These are phyloP conservation scores for Lenzites betulinus DNA, from an alignment of 768 basidiomycete genomes.

Conservation along the genomic window DNA sequence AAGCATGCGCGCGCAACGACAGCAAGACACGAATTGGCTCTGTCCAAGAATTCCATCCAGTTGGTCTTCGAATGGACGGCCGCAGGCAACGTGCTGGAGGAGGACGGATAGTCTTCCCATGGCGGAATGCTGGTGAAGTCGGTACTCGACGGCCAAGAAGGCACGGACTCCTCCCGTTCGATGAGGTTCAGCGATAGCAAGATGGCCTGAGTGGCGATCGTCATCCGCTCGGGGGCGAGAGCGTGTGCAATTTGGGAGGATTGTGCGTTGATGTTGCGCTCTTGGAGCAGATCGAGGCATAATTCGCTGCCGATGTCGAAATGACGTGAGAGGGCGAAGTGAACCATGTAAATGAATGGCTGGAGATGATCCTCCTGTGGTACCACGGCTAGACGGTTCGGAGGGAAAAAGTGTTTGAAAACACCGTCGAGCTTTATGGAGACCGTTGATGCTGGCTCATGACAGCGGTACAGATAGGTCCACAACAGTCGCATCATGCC, in stretches of 20 bases:
- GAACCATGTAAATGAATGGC: slow-evolving; percentile 73
- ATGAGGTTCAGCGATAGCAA: slow-evolving; percentile 69
- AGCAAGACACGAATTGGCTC: slow-evolving; percentile 57
- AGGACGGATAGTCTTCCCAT: slow-evolving; percentile 69
- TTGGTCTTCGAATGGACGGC: slow-evolving; percentile 60
- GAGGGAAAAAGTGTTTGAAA: slow-evolving; percentile 78
- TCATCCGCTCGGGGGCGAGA: slow-evolving; percentile 70
- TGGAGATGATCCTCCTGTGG: slow-evolving; percentile 78
- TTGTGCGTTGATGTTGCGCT: slow-evolving; percentile 50
- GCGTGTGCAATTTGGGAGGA: slow-evolving; percentile 42
- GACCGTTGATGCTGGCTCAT: slow-evolving; percentile 80
- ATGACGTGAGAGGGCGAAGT: slow-evolving; percentile 82
- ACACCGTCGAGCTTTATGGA: slow-evolving; percentile 76
- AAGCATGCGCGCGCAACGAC: slow-evolving; percentile 60
- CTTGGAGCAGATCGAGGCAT: slow-evolving; percentile 79
- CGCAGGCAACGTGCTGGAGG: slow-evolving; percentile 61
- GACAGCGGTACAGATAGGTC: slow-evolving; percentile 95
- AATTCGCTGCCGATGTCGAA: slow-evolving; percentile 85
- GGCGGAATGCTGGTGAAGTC: slow-evolving; percentile 63
- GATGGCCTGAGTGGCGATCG: slow-evolving; percentile 76
- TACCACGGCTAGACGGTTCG: slow-evolving; percentile 58
- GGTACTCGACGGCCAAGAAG: slow-evolving; percentile 75
- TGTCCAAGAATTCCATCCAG: slow-evolving; percentile 72
- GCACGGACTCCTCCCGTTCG: slow-evolving; percentile 69
- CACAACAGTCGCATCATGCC: slow-evolving; percentile 83